Base-by-base conservation (phyloP, 176 grass and related monocot genomes). In the Zoysia japonica region DNA sequence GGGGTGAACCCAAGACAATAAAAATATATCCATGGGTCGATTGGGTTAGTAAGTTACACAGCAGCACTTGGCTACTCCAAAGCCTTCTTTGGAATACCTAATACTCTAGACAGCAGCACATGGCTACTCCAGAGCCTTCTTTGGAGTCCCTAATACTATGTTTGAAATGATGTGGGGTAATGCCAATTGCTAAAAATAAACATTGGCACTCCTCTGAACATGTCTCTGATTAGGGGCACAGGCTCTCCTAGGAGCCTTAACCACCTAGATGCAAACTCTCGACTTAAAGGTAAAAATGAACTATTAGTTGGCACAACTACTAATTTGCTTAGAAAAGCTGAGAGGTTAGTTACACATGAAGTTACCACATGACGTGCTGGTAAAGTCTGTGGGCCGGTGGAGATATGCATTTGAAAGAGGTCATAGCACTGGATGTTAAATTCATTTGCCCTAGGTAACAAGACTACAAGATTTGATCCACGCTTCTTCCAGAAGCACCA, bases 121-220 rank as follows among this genome's bases (percentile, higher is more conserved):
- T 83, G 74, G 65, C 39, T 90, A 84, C 86, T 75, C 87, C 94
- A 97, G 91, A 97, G 85, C 94, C 94, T 84, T 93, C 78, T 86
- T 84, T 88, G 89, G 89, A 86, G 87, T 70, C 61, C 81, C 87
- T 85, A 65, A 73, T 77, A 85, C 86, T 85, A 68, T 86, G 81
- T 82, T 90, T 79, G 77, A 71, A 83, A 89, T 78, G 87, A 69
- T 82, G 81, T 76, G 86, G 84, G 76, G 85, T 73, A 89, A 83
- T 71, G 88, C 93, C 82, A 87, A 90, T 82, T 97, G 93, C 86
- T 82, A 87, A 93, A 97, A 97, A 97, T 77, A 78, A 97, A 93
- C 93, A 97, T 90, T 83, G 88, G 74, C 90, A 84, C 88, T 90
- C 81, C 93, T 81, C 79, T 92, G 74, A 91, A 88, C 93, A 84